Percentiles rank a stretch among this genome's conserved stretches.
These are phyloP conservation scores for Crotalaria pallida DNA, from an alignment of 306 rosid genomes.

Conservation along the genomic window DNA sequence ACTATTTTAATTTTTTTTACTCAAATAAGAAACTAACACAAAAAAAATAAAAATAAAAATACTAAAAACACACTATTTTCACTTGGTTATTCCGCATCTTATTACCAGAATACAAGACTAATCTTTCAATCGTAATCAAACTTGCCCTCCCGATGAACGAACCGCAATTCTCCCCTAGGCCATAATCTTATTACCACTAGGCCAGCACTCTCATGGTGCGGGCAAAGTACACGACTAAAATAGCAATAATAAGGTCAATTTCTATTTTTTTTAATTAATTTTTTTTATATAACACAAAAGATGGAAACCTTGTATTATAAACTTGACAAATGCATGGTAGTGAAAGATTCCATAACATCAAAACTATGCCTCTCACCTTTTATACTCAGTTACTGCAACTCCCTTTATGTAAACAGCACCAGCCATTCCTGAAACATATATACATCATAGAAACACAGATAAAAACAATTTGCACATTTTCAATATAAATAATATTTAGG, in stretches of 20 bases:
- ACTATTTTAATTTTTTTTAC: too few species aligned
- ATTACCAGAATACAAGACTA: too few species aligned
- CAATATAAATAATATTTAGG: not conserved
- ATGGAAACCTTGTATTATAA: not conserved
- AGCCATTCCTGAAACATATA: constrained; percentile 63
- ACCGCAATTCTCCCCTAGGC: too few species aligned
- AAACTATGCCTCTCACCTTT: constrained; percentile 86
- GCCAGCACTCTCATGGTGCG: too few species aligned
- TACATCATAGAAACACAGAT: constrained; percentile 8
- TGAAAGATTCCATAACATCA: not conserved
- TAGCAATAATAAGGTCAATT: not conserved
- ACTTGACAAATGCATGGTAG: not conserved
- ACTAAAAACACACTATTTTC: too few species aligned
- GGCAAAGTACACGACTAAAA: not conserved
- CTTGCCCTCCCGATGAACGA: too few species aligned
- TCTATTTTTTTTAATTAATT: not conserved
- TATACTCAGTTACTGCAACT: constrained; percentile 74
- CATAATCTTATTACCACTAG: too few species aligned
- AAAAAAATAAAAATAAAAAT: too few species aligned
- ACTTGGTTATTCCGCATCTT: too few species aligned
- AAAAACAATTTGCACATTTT: too few species aligned
- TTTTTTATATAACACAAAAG: not conserved
- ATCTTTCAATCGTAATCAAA: too few species aligned
- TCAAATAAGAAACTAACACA: not conserved
- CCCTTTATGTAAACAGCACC: constrained; percentile 91